Conservation (phyloP, 2,329 filamentous ascomycete species). For the Dactylellina leptospora region DNA sequence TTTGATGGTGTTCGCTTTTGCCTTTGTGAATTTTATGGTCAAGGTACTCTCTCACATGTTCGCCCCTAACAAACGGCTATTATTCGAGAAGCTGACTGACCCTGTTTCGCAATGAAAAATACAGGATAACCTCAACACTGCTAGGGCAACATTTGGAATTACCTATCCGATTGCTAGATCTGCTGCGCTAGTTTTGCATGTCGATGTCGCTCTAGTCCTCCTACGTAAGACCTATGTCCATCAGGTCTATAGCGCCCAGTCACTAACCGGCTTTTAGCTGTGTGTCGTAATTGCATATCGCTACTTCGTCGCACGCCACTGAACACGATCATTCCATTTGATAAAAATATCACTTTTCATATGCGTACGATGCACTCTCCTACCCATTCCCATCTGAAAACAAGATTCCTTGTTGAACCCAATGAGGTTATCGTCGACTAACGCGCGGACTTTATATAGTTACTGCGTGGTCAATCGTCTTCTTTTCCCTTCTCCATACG, state of each 20-base stretch:
- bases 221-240: slow-evolving; percentile 64
- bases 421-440: no score
- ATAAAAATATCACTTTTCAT: slow-evolving; percentile 87
- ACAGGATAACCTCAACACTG: slow-evolving; percentile 71
- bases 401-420: no score
- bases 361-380: no score
- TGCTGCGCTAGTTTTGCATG: slow-evolving; percentile 78
- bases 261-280: slow-evolving; percentile 61
- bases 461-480: slow-evolving; percentile 86
- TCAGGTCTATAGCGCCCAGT: background rate
- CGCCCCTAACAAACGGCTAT: background rate
- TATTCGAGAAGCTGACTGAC: background rate
- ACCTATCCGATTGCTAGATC: slow-evolving; percentile 80
- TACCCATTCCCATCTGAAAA: background rate
- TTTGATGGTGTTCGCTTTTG: slow-evolving; percentile 79
- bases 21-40: slow-evolving; percentile 79
- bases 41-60: slow-evolving; percentile 63
- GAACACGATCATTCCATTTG: slow-evolving; percentile 84
- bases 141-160: slow-evolving; percentile 75
- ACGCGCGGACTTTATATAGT: no score
- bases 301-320: slow-evolving; percentile 80
- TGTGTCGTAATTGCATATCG: slow-evolving; percentile 85
- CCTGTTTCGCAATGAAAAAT: background rate
- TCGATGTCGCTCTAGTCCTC: slow-evolving; percentile 80
- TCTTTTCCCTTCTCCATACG: slow-evolving; percentile 87